phyloP scores from a whole-genome alignment of 768 basidiomycete genomes.

The Phylloporus rhodoxanthus region DNA sequence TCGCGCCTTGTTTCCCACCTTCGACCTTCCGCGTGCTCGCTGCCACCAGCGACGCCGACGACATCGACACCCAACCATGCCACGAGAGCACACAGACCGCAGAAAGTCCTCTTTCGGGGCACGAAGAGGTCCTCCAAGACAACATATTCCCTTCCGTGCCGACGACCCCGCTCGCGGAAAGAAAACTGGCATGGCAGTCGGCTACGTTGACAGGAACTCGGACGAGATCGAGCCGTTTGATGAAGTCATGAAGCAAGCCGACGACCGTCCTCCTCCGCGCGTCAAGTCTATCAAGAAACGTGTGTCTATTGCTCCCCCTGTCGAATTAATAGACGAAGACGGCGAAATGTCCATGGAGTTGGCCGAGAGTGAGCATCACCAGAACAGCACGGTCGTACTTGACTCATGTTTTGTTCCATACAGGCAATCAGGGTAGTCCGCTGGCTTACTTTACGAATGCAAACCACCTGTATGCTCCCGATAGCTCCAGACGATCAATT shows the following conservation, averaged over 20 bases:
- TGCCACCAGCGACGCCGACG: conserved; percentile 9
- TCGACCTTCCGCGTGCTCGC: conserved; percentile 6
- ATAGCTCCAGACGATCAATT: conserved; percentile 29
- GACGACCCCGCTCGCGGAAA: conserved; percentile 75
- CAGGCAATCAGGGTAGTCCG: conserved; percentile 30
- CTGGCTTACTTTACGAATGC: conserved; percentile 33
- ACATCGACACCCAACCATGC: conserved; percentile 17
- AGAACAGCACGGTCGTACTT: not conserved
- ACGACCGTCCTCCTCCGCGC: conserved; percentile 57
- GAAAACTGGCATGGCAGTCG: conserved; percentile 70
- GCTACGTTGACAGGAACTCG: conserved; percentile 62
- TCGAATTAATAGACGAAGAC: conserved; percentile 42
- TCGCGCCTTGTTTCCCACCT: conserved; percentile 23
- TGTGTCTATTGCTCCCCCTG: conserved; percentile 30
- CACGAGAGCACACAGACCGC: conserved; percentile 21
- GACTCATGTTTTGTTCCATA: conserved; percentile 3
- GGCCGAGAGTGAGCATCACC: conserved; percentile 52
- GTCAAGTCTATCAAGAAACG: conserved; percentile 49
- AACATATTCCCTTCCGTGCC: conserved; percentile 72
- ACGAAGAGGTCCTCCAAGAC: conserved; percentile 55
- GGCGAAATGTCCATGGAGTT: conserved; percentile 79
- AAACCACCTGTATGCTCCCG: conserved; percentile 36
- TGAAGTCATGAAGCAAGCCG: conserved; percentile 63
- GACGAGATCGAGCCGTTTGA: conserved; percentile 84
- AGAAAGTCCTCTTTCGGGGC: conserved; percentile 37